A percentile compares a stretch with the other conserved stretches of the same genome.
These are phyloP conservation scores for Aegilops speltoides DNA, from an alignment of 176 grass and related monocot genomes.

Conservation along the genomic window DNA sequence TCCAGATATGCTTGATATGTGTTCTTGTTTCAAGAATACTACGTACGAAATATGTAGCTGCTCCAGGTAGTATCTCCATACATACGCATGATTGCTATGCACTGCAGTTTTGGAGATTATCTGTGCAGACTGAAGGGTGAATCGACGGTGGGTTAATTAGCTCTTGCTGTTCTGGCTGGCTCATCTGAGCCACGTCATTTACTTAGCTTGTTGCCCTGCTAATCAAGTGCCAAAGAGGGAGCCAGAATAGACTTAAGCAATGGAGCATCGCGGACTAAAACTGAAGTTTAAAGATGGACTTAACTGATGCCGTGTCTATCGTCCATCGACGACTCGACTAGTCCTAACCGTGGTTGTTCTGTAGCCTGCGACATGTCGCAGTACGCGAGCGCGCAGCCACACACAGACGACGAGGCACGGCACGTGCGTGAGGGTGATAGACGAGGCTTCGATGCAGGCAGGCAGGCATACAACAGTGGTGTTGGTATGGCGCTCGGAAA, in stretches of 20 bases:
- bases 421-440: background rate
- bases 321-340: too few species aligned
- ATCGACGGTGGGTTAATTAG: background rate
- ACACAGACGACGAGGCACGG: too few species aligned
- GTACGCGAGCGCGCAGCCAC: too few species aligned
- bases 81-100: background rate
- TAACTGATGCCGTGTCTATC: too few species aligned
- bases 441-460: background rate
- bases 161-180: background rate
- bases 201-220: background rate
- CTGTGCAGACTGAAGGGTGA: background rate
- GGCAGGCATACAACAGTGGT: constrained; percentile 13
- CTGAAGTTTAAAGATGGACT: background rate
- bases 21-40: background rate
- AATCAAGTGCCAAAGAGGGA: background rate
- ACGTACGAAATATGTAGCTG: background rate
- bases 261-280: background rate
- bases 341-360: too few species aligned
- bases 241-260: background rate
- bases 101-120: background rate
- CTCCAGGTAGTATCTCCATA: constrained; percentile 5
- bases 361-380: too few species aligned
- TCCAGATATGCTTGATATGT: background rate
- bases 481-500: constrained; percentile 5
- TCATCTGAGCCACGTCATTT: background rate